These are phyloP conservation scores for Lasiosphaeris hirsuta DNA, from an alignment of 495 filamentous ascomycete species.

Conservation along the genomic window DNA sequence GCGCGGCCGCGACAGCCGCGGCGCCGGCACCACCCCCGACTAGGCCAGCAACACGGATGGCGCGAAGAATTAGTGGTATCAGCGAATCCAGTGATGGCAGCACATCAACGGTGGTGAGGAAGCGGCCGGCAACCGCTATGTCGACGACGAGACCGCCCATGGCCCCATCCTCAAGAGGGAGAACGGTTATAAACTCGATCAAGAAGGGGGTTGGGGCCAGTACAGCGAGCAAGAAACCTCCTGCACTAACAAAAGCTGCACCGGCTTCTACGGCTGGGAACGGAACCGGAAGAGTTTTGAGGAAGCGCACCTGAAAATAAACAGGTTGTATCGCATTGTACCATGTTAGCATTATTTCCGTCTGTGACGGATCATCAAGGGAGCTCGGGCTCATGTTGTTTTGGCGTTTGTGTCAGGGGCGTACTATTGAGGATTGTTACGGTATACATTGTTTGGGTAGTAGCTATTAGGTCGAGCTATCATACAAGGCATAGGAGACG, in stretches of 20 bases:
- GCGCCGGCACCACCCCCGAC: conserved; percentile 19
- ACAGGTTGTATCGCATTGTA: no score
- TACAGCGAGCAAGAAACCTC: conserved; percentile 38
- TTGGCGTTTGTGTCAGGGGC: no score
- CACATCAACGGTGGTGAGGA: conserved; percentile 43
- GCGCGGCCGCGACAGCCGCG: conserved; percentile 29
- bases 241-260: conserved; percentile 30
- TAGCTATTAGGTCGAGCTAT: no score
- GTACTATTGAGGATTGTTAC: no score
- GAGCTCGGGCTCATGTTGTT: no score
- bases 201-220: conserved; percentile 36
- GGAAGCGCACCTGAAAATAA: conserved; percentile 43
- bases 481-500: no score
- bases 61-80: conserved; percentile 44
- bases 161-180: conserved; percentile 28
- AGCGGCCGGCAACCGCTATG: conserved; percentile 40
- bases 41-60: conserved; percentile 37
- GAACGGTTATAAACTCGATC: conserved; percentile 41
- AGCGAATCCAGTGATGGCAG: conserved; percentile 51
- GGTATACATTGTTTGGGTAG: no score
- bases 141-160: conserved; percentile 15
- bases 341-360: no score
- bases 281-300: conserved; percentile 44
- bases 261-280: conserved; percentile 21
- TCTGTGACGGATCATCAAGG: no score